Conservation (phyloP, 148 eudicot species). For the Talinum fruticosum region DNA sequence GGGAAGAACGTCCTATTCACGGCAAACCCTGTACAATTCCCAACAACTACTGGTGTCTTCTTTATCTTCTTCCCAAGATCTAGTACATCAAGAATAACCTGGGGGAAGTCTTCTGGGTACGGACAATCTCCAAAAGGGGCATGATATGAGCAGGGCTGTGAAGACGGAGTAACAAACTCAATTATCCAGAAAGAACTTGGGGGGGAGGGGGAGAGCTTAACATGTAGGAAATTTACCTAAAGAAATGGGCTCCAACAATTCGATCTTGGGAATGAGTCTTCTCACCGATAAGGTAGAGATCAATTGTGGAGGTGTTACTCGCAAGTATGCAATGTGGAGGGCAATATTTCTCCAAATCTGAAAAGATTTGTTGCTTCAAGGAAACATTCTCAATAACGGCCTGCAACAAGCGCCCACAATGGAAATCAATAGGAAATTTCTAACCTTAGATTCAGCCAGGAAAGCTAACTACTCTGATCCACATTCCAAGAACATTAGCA, state of each 20-base stretch:
- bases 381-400: slow-evolving; percentile 87
- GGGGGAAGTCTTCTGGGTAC: slow-evolving; percentile 82
- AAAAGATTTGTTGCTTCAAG: slow-evolving; percentile 85
- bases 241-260: slow-evolving; percentile 86
- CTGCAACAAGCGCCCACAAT: slow-evolving; percentile 34
- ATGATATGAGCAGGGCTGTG: slow-evolving; percentile 92
- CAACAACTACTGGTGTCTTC: slow-evolving; percentile 90
- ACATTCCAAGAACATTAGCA: neutral
- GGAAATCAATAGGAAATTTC: neutral
- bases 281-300: slow-evolving; percentile 79
- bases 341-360: slow-evolving; percentile 74
- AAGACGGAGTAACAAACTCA: slow-evolving; percentile 15
- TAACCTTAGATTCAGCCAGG: neutral
- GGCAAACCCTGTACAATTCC: slow-evolving; percentile 97
- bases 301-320: slow-evolving; percentile 94
- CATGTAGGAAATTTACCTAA: slow-evolving; percentile 47
- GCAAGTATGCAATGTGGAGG: slow-evolving; percentile 93
- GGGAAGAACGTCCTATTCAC: slow-evolving; percentile 94
- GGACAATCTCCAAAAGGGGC: slow-evolving; percentile 96
- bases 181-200: neutral
- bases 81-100: slow-evolving; percentile 75
- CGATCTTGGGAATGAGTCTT: slow-evolving; percentile 81
- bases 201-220: neutral
- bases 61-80: slow-evolving; percentile 86
- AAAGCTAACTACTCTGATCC: neutral